Evolutionary conservation across 495 filamentous ascomycete genomes (phyloP).

Genomic region (Cenococcum geophilum): DNA sequence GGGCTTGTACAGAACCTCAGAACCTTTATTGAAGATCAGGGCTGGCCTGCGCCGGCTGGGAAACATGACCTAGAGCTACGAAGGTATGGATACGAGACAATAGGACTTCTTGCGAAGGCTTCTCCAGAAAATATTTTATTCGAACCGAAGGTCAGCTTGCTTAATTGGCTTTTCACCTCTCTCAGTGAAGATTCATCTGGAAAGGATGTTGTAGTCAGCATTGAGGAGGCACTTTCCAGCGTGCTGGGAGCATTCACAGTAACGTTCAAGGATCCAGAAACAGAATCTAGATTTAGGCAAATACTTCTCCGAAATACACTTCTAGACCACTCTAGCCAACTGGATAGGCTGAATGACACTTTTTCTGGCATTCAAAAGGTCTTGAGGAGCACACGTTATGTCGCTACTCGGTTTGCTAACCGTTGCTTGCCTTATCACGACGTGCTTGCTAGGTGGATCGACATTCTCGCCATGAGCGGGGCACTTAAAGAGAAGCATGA

Average conservation of each 20-base stretch:
- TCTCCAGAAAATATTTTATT: conserved; percentile 47
- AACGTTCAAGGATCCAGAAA: conserved; percentile 40
- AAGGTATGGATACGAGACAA: conserved; percentile 58
- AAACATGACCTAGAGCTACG: conserved; percentile 37
- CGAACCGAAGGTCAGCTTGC: conserved; percentile 53
- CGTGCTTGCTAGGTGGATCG: conserved; percentile 75
- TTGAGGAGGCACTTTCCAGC: conserved; percentile 81
- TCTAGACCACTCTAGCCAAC: conserved; percentile 32
- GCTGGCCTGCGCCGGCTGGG: conserved; percentile 62
- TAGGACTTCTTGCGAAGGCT: conserved; percentile 66
- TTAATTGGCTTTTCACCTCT: conserved; percentile 74
- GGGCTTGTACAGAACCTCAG: conserved; percentile 64
- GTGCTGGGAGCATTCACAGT: conserved; percentile 56
- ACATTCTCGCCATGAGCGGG: conserved; percentile 69
- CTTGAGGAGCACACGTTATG: conserved; percentile 63
- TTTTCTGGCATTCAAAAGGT: conserved; percentile 24
- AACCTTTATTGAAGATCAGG: conserved; percentile 71
- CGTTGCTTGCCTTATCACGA: conserved; percentile 77
- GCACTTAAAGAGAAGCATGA: conserved; percentile 63
- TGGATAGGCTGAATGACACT: conserved; percentile 4
- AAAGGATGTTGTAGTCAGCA: conserved; percentile 69
- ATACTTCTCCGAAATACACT: conserved; percentile 37
- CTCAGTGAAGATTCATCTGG: conserved; percentile 74
- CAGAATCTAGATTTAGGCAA: conserved; percentile 47
- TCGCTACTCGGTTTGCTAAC: conserved; percentile 84